Evolutionary conservation across 1,284 basidiomycete genomes (phyloP), one percentile per base, ranked within the genome.

Genomic region (Ceratobasidium sp.): DNA sequence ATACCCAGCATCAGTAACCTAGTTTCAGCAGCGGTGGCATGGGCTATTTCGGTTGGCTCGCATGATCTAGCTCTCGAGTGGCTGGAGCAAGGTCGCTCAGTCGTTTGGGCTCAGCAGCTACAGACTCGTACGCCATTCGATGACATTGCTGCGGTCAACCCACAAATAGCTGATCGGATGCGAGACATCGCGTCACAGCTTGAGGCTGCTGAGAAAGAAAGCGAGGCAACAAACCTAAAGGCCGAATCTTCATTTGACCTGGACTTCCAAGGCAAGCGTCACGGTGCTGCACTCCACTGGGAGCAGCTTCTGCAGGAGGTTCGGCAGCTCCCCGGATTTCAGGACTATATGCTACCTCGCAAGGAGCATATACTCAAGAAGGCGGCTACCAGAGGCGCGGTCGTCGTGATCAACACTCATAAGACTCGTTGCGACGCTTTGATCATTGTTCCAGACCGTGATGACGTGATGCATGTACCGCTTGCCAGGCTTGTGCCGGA

Each of bases 51-150:
- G 44, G 17, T n/a, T 9, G 7, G 23, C 9, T 6, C 17, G 13
- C 33, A 71, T 28, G 56, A 62, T 6, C 56, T 56, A 1, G 54
- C 69, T 26, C 6, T 71, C 10, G 69, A 71, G 42, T 71, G 69
- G 69, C 56, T 71, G 1, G 69, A 71, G 26, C 40, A 59, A 48
- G 69, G 56, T 2, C 38, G 69, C 20, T 71, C 54, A 5, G 23
- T 71, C 15, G 40, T 71, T 5, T 71, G 69, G 69, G 26, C 44
- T 6, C 69, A 71, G 46, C 40, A 42, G 38, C 52, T 69, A 6
- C 28, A 69, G 33, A 28, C 3, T n/a, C 67, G 67, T 6, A 61
- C 69, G 13, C 69, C 69, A 46, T 23, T 71, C 28, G 56, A 61
- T 20, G 26, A 48, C 23, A 23, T 71, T 3, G 6, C 5, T 3